Conservation (phyloP, 352 stramenopile species). For the Phytophthora niederhauseri region DNA sequence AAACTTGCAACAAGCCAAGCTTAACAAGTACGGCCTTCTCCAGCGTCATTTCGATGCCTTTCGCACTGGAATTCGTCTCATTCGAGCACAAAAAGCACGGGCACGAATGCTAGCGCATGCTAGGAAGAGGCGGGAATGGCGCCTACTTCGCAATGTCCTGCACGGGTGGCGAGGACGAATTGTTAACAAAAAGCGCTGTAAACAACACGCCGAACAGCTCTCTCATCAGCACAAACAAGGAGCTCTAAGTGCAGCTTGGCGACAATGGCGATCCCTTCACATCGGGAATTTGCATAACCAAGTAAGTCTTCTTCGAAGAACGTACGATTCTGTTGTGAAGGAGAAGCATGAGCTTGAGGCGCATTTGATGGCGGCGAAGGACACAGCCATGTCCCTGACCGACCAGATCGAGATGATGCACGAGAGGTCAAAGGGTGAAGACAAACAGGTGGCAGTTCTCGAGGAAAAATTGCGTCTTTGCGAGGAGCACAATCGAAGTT, state of each 20-base stretch:
- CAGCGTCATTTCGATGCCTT: constrained; percentile 63
- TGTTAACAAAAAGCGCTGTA: constrained; percentile 29
- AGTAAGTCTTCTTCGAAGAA: constrained; percentile 24
- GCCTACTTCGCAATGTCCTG: constrained; percentile 26
- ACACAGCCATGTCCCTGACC: constrained; percentile 42
- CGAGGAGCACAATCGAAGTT: constrained; percentile 33
- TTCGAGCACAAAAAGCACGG: constrained; percentile 30
- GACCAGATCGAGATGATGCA: constrained; percentile 45
- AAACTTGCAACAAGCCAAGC: constrained; percentile 50
- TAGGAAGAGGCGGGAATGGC: constrained; percentile 32
- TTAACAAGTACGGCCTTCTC: constrained; percentile 54
- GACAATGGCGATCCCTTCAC: constrained; percentile 41
- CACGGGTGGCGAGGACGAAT: constrained; percentile 26
- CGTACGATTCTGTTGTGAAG: constrained; percentile 21
- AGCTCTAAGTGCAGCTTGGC: constrained; percentile 42
- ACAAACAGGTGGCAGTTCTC: constrained; percentile 35
- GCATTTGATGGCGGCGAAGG: constrained; percentile 45
- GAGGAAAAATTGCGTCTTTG: constrained; percentile 40
- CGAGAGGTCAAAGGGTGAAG: constrained; percentile 33
- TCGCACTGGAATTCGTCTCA: constrained; percentile 34
- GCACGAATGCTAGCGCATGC: constrained; percentile 36
- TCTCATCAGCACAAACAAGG: constrained; percentile 19
- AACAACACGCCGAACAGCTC: constrained; percentile 26
- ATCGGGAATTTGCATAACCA: constrained; percentile 22
- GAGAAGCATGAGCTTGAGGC: constrained; percentile 57